Base-by-base conservation (phyloP, 495 filamentous ascomycete genomes). In the Staphylotrichum longicolle region DNA sequence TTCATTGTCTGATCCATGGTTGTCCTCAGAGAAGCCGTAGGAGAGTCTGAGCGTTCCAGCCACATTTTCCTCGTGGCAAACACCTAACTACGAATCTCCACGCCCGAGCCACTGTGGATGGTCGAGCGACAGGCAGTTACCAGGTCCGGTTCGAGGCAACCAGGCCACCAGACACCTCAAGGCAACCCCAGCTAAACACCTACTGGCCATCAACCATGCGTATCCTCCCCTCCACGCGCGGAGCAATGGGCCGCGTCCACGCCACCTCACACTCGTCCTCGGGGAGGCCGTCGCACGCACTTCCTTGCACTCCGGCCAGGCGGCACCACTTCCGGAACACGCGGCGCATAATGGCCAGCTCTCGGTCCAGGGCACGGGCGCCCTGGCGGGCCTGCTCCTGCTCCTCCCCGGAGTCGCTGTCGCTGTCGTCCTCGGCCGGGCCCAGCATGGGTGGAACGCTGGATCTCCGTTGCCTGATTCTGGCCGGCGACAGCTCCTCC, bases 171-270 rank as follows among this genome's bases (percentile, higher is more conserved):
- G 10, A 39, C 1, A 39, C 5, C 37, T 10, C 6, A 10, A 10
- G 37, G 37, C 37, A 39, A 39, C 10, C 37, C 2, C 37, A 10
- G 10, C n/a, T 5, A 30, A 7, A 7, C 10, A 27, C 20, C 20
- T 27, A 27, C 20, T 27, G 20, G 20, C 20, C 20, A 27, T 27
- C 20, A 27, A 75, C 67, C 63, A 70, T 74, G 45, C 54, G 63
- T 56, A 95, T 93, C 15, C 91, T 82, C 33, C 89, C 91, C 73
- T 95, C 91, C 1, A 94, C 58, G 54, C 77, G 82, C 27, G 91
- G 91, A 30, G 85, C 82, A 62, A 96, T 90, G 0, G 87, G 86
- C 55, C 78, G 85, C 4, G 92, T 93, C 91, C 91, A 96, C 49
- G 85, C 76, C 9, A 88, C 87, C 33, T 82, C 80, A 61, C 86